Evolutionary conservation across 768 basidiomycete genomes (phyloP).

Genomic region (Termitomyces sp.): DNA sequence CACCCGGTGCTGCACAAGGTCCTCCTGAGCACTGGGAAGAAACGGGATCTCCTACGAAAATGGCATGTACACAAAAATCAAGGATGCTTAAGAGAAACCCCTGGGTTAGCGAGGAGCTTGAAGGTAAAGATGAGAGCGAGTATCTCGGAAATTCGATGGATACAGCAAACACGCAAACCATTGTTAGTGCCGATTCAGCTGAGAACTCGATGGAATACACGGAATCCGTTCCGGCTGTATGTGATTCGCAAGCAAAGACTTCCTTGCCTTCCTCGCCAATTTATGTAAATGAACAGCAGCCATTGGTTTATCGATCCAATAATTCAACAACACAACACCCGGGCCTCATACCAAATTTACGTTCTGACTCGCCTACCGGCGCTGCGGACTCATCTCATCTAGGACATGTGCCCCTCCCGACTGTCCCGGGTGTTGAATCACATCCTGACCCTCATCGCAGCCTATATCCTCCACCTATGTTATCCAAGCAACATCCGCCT

Average conservation of each 20-base stretch:
- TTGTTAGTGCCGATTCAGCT: too few species aligned
- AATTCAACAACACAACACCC: not conserved
- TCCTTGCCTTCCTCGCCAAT: slow-evolving; percentile 14
- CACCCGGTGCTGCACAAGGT: slow-evolving; percentile 47
- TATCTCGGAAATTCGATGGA: not conserved
- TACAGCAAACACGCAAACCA: not conserved
- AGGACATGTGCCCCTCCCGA: not conserved
- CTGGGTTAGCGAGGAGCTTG: slow-evolving; percentile 41
- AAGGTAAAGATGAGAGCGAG: slow-evolving; percentile 16
- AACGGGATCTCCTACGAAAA: slow-evolving; percentile 9
- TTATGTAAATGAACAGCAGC: not conserved
- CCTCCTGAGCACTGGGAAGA: slow-evolving; percentile 14
- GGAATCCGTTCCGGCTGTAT: not conserved
- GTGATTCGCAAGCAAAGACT: not conserved
- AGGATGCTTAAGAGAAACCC: slow-evolving; percentile 20
- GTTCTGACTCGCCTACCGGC: not conserved
- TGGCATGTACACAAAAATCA: slow-evolving; percentile 8
- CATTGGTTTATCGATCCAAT: not conserved
- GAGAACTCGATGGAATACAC: not conserved
- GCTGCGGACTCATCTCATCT: not conserved
- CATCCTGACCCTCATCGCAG: slow-evolving; percentile 2
- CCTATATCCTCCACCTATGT: slow-evolving; percentile 15
- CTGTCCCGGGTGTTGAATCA: not conserved
- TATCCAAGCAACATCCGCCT: slow-evolving; percentile 15
- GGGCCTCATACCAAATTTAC: not conserved